These are phyloP conservation scores for Verticillium zaregamsianum DNA, from an alignment of 2,329 filamentous ascomycete species.

Conservation along the genomic window DNA sequence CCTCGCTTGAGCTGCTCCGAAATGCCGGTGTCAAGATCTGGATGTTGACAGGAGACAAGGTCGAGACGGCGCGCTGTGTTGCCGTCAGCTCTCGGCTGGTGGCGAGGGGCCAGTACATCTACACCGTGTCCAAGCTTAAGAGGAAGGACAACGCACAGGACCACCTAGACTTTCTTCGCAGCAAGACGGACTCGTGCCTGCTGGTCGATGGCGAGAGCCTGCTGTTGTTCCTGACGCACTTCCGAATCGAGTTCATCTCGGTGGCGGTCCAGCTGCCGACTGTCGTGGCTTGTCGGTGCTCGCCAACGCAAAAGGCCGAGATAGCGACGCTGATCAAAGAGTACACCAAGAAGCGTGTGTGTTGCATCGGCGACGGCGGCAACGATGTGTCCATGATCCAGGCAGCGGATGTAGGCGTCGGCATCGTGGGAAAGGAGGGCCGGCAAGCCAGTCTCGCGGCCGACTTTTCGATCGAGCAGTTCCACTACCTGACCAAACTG, in stretches of 20 bases:
- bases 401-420: constrained; percentile 94
- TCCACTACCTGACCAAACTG: constrained; percentile 90
- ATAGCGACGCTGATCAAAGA: constrained; percentile 85
- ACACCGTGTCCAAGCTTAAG: constrained; percentile 83
- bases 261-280: constrained; percentile 83
- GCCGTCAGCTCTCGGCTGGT: constrained; percentile 94
- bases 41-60: constrained; percentile 99
- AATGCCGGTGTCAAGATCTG: constrained; percentile 99
- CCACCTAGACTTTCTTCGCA: constrained; percentile 80
- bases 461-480: constrained; percentile 95
- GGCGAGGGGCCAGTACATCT: constrained; percentile 88
- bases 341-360: constrained; percentile 90
- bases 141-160: constrained; percentile 82
- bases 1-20: constrained; percentile 86
- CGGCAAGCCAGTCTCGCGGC: constrained; percentile 91
- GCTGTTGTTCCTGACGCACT: constrained; percentile 75
- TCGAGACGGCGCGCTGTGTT: constrained; percentile 94
- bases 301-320: constrained; percentile 94
- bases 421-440: constrained; percentile 97
- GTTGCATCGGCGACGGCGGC: constrained; percentile 95
- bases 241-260: constrained; percentile 80
- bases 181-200: constrained; percentile 81
- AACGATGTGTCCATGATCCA: constrained; percentile 99
- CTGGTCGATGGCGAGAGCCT: constrained; percentile 94
- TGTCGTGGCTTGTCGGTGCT: constrained; percentile 94